Evolutionary conservation across 768 basidiomycete species (phyloP), one percentile per base, ranked within the genome.

Genomic region (Coprinopsis strossmayeri): DNA sequence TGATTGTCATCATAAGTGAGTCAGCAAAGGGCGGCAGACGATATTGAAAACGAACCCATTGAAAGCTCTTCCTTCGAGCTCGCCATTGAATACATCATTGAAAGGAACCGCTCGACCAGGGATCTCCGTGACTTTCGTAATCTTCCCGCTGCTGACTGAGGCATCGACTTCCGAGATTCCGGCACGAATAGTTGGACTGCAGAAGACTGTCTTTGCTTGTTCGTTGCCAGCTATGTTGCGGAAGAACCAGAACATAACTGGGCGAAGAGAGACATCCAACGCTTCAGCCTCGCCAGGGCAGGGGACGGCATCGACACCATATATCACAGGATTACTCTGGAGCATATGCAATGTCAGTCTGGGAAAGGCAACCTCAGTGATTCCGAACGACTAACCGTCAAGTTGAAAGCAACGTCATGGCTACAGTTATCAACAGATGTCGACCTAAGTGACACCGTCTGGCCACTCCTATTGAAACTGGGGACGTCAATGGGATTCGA

Each of bases 201-300:
- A 87, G 53, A 85, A 83, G 5, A 84, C 70, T 2, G 71, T 70
- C 45, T 69, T 67, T 0, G 71, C 75, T 50, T 78, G 66, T 11
- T 65, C 59, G 20, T 52, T 64, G 15, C 61, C 43, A 55, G 41
- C 58, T 55, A 37, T 67, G 59, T 15, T 37, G 20, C 26, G 18
- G 30, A 25, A 42, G 25, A 43, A 84, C 82, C 83, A 87, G 56
- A 85, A 87, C 65, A 85, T 72, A 35, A 85, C 79, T 5, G 84
- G 81, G 28, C 69, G 73, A 25, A 72, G 63, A 30, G 66, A 55
- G 25, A 71, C 49, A 27, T 64, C 56, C 3, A 53, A 42, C 56
- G 67, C 26, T 30, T 18, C 43, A 61, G 55, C 66, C 63, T 45
- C 65, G 53, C 53, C 57, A n/a, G 58, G 58, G 46, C 69, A 72